phyloP scores from a whole-genome alignment of 1,284 basidiomycete genomes.

The Inonotus hispidus region DNA sequence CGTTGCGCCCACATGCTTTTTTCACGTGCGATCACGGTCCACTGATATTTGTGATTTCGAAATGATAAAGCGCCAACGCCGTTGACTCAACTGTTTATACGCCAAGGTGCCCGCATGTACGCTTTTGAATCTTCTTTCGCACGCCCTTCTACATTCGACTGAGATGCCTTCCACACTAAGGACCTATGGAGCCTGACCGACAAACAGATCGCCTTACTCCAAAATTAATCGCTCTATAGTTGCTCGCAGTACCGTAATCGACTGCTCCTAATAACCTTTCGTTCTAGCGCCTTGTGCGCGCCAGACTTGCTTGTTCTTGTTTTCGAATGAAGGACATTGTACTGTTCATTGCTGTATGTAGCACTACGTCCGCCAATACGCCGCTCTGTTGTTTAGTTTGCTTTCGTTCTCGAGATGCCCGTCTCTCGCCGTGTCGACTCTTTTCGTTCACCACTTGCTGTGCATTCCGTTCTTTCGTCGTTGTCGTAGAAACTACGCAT shows the following conservation, averaged over 20 bases:
- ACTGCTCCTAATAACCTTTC: neutral
- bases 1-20: slow-evolving; percentile 35
- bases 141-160: slow-evolving; percentile 15
- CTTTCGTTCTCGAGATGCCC: neutral
- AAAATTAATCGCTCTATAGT: neutral
- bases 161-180: slow-evolving; percentile 18
- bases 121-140: slow-evolving; percentile 36
- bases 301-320: neutral
- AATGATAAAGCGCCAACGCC: slow-evolving; percentile 30
- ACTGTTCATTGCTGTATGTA: neutral
- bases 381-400: neutral
- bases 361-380: slow-evolving; percentile 3
- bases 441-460: neutral
- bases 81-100: slow-evolving; percentile 61
- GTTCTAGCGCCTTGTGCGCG: neutral
- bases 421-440: slow-evolving; percentile 2
- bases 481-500: slow-evolving; percentile 4
- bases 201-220: neutral
- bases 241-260: neutral
- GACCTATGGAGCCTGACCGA: slow-evolving; percentile 16
- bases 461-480: neutral
- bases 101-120: slow-evolving; percentile 75
- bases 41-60: neutral
- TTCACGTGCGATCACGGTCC: neutral
- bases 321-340: neutral